These are phyloP conservation scores for Fusarium sp. DNA, from an alignment of 2,329 filamentous ascomycete genomes.

Conservation along the genomic window DNA sequence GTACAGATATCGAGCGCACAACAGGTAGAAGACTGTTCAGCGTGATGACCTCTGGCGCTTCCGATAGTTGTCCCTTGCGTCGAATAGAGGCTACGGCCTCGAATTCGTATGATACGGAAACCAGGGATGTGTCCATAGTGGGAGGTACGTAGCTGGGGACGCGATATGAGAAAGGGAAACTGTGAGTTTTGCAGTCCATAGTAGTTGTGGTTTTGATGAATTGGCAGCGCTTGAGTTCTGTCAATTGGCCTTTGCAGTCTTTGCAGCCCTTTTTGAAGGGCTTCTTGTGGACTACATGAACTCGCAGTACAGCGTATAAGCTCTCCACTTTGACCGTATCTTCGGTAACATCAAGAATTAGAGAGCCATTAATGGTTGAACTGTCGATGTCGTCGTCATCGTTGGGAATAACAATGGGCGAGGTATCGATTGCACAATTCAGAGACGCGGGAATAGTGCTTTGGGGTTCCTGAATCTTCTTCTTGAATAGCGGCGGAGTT, in stretches of 20 bases:
- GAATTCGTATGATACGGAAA: constrained; percentile 84
- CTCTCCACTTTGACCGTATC: constrained; percentile 15
- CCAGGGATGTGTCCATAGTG: constrained; percentile 79
- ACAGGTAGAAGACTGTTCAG: constrained; percentile 79
- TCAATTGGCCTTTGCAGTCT: constrained; percentile 32
- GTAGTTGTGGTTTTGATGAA: constrained; percentile 9
- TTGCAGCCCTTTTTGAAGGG: constrained; percentile 36
- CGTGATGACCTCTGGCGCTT: constrained; percentile 63
- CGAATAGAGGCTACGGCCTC: constrained; percentile 74
- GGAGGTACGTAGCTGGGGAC: constrained; percentile 87
- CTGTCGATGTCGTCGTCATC: not conserved
- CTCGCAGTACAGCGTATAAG: constrained; percentile 13
- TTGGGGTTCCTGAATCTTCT: not conserved
- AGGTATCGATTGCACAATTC: constrained; percentile 23
- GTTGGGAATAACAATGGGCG: constrained; percentile 16
- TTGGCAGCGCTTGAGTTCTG: constrained; percentile 34
- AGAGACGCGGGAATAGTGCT: not conserved
- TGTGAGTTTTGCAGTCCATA: not conserved
- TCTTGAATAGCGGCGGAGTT: not conserved
- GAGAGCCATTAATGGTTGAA: constrained; percentile 17
- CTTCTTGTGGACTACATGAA: constrained; percentile 22
- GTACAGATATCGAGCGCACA: constrained; percentile 79
- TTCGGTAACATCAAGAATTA: constrained; percentile 11
- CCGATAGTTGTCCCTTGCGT: constrained; percentile 61
- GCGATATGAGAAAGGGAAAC: constrained; percentile 89